Percentiles rank a stretch among this genome's conserved stretches.
Evolutionary conservation across 139 green algal species (phyloP).

Genomic region (Chlorella sorokiniana): DNA sequence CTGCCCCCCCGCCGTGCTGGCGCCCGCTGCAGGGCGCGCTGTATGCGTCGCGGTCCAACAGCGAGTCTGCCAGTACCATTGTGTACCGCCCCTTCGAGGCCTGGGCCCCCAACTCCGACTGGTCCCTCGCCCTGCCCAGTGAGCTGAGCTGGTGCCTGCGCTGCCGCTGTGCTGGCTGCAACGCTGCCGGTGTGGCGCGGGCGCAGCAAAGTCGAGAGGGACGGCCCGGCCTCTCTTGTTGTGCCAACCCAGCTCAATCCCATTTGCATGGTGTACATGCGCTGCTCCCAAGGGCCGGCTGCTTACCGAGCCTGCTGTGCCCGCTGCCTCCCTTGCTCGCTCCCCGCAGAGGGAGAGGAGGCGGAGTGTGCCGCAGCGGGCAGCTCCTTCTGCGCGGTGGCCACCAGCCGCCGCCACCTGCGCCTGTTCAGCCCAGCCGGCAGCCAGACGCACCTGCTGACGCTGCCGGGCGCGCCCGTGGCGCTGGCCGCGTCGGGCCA

Average conservation of each 20-base stretch:
- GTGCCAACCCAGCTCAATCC: too few species aligned
- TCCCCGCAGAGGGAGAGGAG: constrained; percentile 62
- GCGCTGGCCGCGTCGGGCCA: constrained; percentile 56
- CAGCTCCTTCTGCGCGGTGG: constrained; percentile 61
- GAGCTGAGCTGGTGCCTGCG: not conserved
- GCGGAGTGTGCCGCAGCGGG: constrained; percentile 68
- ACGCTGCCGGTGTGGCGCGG: not conserved
- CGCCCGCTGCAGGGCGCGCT: constrained; percentile 54
- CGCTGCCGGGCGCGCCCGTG: constrained; percentile 59
- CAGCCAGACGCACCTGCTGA: constrained; percentile 54
- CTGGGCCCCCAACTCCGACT: constrained; percentile 81
- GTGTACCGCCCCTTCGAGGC: constrained; percentile 80
- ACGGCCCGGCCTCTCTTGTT: too few species aligned
- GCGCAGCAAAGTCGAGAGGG: too few species aligned
- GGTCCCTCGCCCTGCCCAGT: constrained; percentile 68
- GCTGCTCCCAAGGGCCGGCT: too few species aligned
- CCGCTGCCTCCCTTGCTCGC: not conserved
- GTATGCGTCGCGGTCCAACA: constrained; percentile 54
- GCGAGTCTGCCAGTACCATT: constrained; percentile 48
- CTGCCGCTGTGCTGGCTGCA: not conserved
- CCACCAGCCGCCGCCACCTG: constrained; percentile 68
- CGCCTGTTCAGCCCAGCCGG: constrained; percentile 76
- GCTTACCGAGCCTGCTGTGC: not conserved
- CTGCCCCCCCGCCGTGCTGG: not conserved
- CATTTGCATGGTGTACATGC: too few species aligned